phyloP scores from a whole-genome alignment of 2,329 filamentous ascomycete genomes.

The Colletotrichum sp. region DNA sequence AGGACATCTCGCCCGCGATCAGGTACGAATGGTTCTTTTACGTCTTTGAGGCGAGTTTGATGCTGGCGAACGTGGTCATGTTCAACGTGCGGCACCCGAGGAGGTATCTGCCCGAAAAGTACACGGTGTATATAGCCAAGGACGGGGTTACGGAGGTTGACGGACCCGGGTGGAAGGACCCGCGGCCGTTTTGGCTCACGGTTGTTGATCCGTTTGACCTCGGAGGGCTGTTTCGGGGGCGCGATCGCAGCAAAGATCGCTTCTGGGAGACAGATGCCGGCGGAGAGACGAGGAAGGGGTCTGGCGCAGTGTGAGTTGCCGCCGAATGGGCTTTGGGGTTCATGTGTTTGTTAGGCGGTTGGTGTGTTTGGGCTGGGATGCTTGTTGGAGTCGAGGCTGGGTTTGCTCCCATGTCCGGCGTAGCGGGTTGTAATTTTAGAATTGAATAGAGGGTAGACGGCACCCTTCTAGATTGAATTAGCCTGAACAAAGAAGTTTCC shows the following conservation, averaged over 20 bases:
- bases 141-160: constrained; percentile 56
- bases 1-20: constrained; percentile 47
- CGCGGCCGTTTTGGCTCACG: constrained; percentile 46
- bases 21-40: constrained; percentile 66
- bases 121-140: constrained; percentile 53
- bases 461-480: background rate
- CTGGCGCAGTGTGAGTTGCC: background rate
- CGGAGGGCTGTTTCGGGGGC: constrained; percentile 35
- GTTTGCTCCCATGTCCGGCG: background rate
- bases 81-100: constrained; percentile 58
- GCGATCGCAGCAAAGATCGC: constrained; percentile 31
- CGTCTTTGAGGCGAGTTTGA: constrained; percentile 59
- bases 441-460: background rate
- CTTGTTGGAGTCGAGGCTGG: background rate
- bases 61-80: constrained; percentile 55
- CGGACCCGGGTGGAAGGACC: constrained; percentile 55
- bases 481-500: background rate
- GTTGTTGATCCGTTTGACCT: constrained; percentile 48
- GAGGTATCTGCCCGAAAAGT: constrained; percentile 52
- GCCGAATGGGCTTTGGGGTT: background rate
- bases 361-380: background rate
- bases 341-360: background rate
- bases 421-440: background rate
- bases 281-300: background rate
- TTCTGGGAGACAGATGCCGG: constrained; percentile 38